Evolutionary conservation across 2,329 filamentous ascomycete genomes (phyloP), one percentile per base, ranked within the genome.

Genomic region (Sordariomycetes sp.): DNA sequence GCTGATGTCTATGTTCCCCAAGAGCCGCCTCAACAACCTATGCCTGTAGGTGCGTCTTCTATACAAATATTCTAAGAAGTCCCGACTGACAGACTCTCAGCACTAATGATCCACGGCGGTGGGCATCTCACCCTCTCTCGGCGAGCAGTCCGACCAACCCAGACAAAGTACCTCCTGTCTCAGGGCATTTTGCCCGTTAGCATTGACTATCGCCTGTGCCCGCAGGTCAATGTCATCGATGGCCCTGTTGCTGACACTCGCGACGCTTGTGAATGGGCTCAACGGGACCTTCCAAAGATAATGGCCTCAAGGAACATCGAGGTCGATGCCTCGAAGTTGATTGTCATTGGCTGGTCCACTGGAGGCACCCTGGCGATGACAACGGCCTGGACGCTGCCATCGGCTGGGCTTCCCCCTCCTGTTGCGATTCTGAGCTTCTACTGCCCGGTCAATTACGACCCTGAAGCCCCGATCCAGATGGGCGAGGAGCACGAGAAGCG

Each of bases 151-250:
- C 26, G 36, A 32, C 49, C 53, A 3, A 31, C 37, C 4, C 67
- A 71, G 35, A 59, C 51, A 0, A 33, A 44, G 5, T 37, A 48
- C 2, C 50, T 71, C 0, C 48, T 70, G 1, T 37, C 48, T 1
- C 32, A 45, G 5, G 61, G 63, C 1, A 53, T 71, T 26, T 44
- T 71, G 3, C 64, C 68, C 1, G 46, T 73, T 9, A 66, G 61
- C 39, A 34, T 71, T 1, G 68, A 72, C 42, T 68, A 72, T 39
- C 50, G 66, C 0, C 55, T 73, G 2, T 72, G 67, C 36, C 69
- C 68, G 0, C 64, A 71, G 28, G 51, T 59, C 3, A 61, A 48
- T 15, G 42, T 73, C 4, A 31, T 54, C 4, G 57, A 66, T 2
- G 70, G 69, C 0, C 56, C 69, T 0, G 59, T 72, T 46, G 40